phyloP scores from a whole-genome alignment of 768 basidiomycete genomes.

The Tulasnella sp. region DNA sequence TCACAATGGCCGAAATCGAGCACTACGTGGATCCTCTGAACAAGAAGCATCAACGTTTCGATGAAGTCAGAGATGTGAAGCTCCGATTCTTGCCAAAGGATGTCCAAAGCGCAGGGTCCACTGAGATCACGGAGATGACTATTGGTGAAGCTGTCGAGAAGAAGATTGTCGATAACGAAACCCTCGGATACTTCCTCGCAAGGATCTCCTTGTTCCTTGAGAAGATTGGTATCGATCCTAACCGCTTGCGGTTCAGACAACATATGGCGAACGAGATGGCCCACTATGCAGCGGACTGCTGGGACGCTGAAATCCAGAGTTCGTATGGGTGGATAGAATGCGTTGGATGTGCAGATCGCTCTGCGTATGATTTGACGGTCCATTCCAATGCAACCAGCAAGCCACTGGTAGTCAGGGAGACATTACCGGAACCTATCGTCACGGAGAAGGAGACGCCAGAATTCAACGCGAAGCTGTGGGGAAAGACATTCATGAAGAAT shows the following conservation, averaged over 20 bases:
- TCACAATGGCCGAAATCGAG: conserved; percentile 99
- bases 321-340: conserved; percentile 96
- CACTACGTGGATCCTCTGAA: conserved; percentile 94
- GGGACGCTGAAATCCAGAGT: conserved; percentile 97
- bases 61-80: conserved; percentile 59
- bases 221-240: conserved; percentile 80
- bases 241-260: conserved; percentile 81
- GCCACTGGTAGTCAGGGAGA: conserved; percentile 73
- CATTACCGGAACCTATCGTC: conserved; percentile 71
- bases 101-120: conserved; percentile 66
- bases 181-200: conserved; percentile 92
- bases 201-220: conserved; percentile 80
- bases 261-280: conserved; percentile 99
- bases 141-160: conserved; percentile 81
- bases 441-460: conserved; percentile 66
- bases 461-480: conserved; percentile 79
- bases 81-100: conserved; percentile 70
- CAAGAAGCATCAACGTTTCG: conserved; percentile 78
- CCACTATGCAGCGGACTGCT: conserved; percentile 97
- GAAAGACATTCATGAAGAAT: conserved; percentile 80
- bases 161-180: conserved; percentile 89
- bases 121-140: conserved; percentile 47
- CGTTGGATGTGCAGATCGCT: conserved; percentile 96
- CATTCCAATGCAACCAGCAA: conserved; percentile 76
- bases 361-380: conserved; percentile 90